A percentile compares a stretch with the other conserved stretches of the same genome.
Conservation (phyloP, 2,329 filamentous ascomycete species). For the Phaeophleospora eucalypticola region DNA sequence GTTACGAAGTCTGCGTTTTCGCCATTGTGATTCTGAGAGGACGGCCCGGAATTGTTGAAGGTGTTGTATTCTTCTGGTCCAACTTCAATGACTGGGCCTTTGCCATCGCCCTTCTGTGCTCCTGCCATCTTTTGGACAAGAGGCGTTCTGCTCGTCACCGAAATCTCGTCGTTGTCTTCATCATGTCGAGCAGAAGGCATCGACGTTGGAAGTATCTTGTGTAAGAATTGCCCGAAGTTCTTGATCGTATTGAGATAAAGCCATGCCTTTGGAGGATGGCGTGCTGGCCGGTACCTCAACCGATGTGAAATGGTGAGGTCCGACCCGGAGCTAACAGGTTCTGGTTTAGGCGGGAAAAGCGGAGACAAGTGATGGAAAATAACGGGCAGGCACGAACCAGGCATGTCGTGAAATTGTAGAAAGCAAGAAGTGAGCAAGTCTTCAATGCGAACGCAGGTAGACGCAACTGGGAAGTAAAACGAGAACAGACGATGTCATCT, state of each 20-base stretch:
- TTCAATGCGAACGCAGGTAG: too few species aligned
- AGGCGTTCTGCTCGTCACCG: background rate
- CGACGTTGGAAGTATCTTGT: too few species aligned
- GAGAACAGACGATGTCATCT: background rate
- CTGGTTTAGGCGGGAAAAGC: background rate
- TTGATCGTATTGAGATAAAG: background rate
- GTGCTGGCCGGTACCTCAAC: slow-evolving; percentile 2
- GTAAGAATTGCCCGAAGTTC: too few species aligned
- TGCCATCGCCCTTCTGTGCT: slow-evolving; percentile 1
- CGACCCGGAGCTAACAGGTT: background rate
- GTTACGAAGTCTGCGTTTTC: slow-evolving; percentile 26
- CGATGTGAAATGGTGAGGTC: slow-evolving; percentile 1
- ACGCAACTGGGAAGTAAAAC: too few species aligned
- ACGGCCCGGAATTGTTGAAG: slow-evolving; percentile 4
- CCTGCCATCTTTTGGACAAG: background rate
- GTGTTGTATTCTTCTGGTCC: slow-evolving; percentile 3
- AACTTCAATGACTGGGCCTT: slow-evolving; percentile 2
- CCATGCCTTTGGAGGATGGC: slow-evolving; percentile 1
- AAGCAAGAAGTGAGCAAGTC: too few species aligned
- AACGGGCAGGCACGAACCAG: too few species aligned
- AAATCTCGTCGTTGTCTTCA: background rate
- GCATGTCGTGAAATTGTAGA: too few species aligned
- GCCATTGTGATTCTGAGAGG: slow-evolving; percentile 5
- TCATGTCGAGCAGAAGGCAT: background rate
- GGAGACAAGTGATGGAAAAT: too few species aligned